These are phyloP conservation scores for Haplosporangium sp. DNA, from an alignment of 371 early-diverging fungal genomes.

Conservation along the genomic window DNA sequence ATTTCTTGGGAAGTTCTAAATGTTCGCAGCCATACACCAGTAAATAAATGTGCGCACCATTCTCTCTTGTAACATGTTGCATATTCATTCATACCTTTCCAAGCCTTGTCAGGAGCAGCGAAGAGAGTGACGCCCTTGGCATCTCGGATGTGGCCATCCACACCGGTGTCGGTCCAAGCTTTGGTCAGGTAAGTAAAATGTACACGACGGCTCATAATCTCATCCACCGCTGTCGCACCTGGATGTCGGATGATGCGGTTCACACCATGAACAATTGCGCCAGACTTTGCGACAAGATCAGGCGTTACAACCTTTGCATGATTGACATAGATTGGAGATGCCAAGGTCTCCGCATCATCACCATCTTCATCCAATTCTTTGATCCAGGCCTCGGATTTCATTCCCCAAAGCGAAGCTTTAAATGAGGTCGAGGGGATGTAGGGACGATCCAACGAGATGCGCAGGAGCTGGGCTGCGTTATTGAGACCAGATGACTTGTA, in stretches of 20 bases:
- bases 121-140: conserved; percentile 39
- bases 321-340: conserved; percentile 20
- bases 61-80: neutral
- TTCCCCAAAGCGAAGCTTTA: conserved; percentile 7
- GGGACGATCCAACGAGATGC: conserved; percentile 28
- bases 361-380: neutral
- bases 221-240: conserved; percentile 34
- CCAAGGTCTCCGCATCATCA: neutral
- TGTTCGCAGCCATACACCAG: neutral
- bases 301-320: conserved; percentile 31
- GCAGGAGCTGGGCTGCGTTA: conserved; percentile 30
- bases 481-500: conserved; percentile 39
- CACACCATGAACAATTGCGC: conserved; percentile 44
- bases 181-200: conserved; percentile 23
- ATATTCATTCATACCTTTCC: conserved; percentile 23
- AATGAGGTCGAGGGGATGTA: conserved; percentile 20
- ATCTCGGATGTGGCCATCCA: conserved; percentile 30
- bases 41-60: neutral
- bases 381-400: conserved; percentile 22
- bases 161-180: conserved; percentile 33
- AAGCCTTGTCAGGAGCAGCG: conserved; percentile 39
- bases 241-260: conserved; percentile 35
- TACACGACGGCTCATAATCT: conserved; percentile 19
- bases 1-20: conserved; percentile 29
- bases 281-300: conserved; percentile 22